phyloP scores from a whole-genome alignment of 129 eudicot species.

The Scalesia atractyloides region DNA sequence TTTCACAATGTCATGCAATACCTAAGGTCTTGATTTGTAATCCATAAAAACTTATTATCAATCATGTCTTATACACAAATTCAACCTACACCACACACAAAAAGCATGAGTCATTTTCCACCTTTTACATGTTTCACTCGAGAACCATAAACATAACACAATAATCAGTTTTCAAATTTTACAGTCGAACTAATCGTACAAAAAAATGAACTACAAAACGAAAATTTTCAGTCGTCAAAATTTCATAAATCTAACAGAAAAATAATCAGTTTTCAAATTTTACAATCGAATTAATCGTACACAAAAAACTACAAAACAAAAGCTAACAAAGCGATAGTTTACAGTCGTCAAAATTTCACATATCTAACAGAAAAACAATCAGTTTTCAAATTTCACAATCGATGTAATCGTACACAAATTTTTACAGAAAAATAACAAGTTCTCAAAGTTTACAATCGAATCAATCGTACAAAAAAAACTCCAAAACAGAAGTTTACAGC shows the following conservation, averaged over 20 bases:
- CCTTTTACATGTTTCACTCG: constrained; percentile 33
- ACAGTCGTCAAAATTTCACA: no score
- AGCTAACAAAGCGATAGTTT: no score
- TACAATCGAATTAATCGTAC: no score
- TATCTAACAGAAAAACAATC: no score
- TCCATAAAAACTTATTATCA: not conserved
- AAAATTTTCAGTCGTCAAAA: not conserved
- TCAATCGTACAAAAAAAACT: no score
- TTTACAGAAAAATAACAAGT: not conserved
- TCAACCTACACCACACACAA: constrained; percentile 24
- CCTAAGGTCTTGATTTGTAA: not conserved
- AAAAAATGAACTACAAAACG: not conserved
- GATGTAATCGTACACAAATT: not conserved
- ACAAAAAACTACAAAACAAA: no score
- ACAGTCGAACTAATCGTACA: not conserved
- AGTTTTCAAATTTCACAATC: no score
- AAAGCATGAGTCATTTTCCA: not conserved
- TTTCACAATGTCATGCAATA: not conserved
- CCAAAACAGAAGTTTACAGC: no score
- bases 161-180: constrained; percentile 14
- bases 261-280: not conserved
- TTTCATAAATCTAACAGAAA: not conserved
- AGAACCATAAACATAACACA: constrained; percentile 22
- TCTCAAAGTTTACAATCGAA: no score
- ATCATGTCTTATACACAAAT: constrained; percentile 5